Base-by-base conservation (phyloP, 352 stramenopile genomes). In the Phytophthora foliorum region DNA sequence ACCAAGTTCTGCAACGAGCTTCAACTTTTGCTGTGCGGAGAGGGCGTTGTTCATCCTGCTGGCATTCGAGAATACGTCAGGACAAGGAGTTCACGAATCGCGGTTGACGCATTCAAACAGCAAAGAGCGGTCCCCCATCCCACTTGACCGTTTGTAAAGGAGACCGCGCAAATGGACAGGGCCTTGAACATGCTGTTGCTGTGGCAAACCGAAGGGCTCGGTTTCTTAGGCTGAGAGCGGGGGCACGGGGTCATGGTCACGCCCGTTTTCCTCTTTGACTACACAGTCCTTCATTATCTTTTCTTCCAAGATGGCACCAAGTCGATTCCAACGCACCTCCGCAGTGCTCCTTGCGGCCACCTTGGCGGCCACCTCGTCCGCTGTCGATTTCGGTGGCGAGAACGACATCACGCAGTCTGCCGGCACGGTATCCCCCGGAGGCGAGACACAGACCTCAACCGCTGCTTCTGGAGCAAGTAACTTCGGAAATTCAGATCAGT, bases 371-470 rank as follows among this genome's bases (percentile, higher is more conserved):
- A 53, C 55, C 14, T 41, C 63, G n/a, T 56, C 63, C 8, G 55
- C 38, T 17, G 22, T 71, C 2, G 63, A 66, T 16, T 71, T 71
- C 22, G 41, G 48, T 45, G 46, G 55, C 7, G 21, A 71, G 39
- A 71, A 51, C 45, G 63, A 66, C 14, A 38, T 71, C 27, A 57
- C 55, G 3, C 63, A 71, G 56, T 31, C 60, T 8, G 25, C 60
- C 21, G 51, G 41, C 22, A 68, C 60, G 22, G 60, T 68, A 34
- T 41, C 42, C 17, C 60, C 60, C 17, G 50, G 25, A 22, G 16
- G 39, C 13, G 44, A 51, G 14, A 62, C 52, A 17, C 38, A 67
- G 22, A 32, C 17, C 4, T 65, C 57, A n/a, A 58, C 34, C 27
- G 29, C 58, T 39, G 34, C 34, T 17, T 39, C 34, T 39, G 2